Evolutionary conservation across 176 grass and related monocot species (phyloP).

Genomic region (Phyllostachys edulis): DNA sequence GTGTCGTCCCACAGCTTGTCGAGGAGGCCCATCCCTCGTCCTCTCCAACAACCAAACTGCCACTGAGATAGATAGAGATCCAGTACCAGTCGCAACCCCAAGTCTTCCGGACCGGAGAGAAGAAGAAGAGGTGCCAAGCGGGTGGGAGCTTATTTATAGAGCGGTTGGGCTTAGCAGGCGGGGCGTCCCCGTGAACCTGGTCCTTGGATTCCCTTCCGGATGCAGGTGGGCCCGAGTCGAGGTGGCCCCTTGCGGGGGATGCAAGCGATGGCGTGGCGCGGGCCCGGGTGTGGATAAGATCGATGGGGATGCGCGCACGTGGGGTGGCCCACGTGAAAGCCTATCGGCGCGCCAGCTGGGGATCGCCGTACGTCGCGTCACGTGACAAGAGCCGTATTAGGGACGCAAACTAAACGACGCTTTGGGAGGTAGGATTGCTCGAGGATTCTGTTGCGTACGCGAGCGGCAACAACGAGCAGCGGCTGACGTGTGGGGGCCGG

Average conservation of each 20-base stretch:
- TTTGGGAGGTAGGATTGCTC: not conserved
- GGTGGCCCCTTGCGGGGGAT: not conserved
- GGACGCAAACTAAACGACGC: not conserved
- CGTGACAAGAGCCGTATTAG: not conserved
- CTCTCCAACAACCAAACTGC: slow-evolving; percentile 10
- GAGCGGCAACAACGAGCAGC: not conserved
- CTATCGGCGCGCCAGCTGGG: slow-evolving; percentile 23
- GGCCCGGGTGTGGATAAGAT: slow-evolving; percentile 40
- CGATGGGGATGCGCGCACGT: slow-evolving; percentile 37
- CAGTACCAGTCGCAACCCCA: not conserved
- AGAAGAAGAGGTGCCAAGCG: not conserved
- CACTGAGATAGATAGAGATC: not conserved
- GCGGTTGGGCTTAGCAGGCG: not conserved
- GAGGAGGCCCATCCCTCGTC: slow-evolving; percentile 63
- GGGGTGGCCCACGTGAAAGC: slow-evolving; percentile 30
- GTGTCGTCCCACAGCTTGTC: slow-evolving; percentile 98
- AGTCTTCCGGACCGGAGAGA: slow-evolving; percentile 30
- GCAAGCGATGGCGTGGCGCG: slow-evolving; percentile 16
- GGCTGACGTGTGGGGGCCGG: not conserved
- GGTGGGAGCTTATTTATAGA: slow-evolving; percentile 49
- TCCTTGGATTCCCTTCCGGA: not conserved
- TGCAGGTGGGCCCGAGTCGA: not conserved
- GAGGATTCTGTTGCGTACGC: not conserved
- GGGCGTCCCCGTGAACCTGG: not conserved
- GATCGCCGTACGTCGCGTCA: not conserved